phyloP scores from a whole-genome alignment of 2,329 filamentous ascomycete species.

The Neofusicoccum kwambonambiense region DNA sequence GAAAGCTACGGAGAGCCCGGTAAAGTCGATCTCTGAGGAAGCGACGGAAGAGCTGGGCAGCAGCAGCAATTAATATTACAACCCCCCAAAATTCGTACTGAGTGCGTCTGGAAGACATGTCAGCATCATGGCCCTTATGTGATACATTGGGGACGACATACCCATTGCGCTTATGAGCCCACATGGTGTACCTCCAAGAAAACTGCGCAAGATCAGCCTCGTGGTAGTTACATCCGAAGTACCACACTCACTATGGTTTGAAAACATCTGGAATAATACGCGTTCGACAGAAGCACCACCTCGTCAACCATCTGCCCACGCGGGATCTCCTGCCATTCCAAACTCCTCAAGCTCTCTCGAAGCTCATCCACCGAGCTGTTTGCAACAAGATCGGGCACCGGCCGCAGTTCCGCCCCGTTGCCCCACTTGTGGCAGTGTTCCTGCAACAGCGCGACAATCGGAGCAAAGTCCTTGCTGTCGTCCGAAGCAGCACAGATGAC shows the following conservation, averaged over 20 bases:
- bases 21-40: not conserved
- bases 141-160: not conserved
- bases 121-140: not conserved
- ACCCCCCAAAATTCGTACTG: conserved; percentile 1
- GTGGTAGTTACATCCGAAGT: not conserved
- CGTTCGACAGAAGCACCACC: not conserved
- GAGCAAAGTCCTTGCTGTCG: not conserved
- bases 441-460: not conserved
- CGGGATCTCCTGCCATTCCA: not conserved
- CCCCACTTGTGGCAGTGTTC: conserved; percentile 1
- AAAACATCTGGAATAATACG: not conserved
- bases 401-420: not conserved
- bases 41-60: not conserved
- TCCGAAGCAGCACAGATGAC: conserved; percentile 3
- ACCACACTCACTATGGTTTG: not conserved
- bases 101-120: not conserved
- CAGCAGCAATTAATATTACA: not conserved
- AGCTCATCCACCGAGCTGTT: not conserved
- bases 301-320: not conserved
- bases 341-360: not conserved
- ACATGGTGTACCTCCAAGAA: conserved; percentile 12
- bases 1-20: not conserved
- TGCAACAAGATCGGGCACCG: not conserved
- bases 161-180: conserved; percentile 1
- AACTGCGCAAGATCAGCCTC: not conserved